Evolutionary conservation across 164 flowering plant genomes (phyloP), one percentile per base, ranked within the genome.

Genomic region (Piper betle): DNA sequence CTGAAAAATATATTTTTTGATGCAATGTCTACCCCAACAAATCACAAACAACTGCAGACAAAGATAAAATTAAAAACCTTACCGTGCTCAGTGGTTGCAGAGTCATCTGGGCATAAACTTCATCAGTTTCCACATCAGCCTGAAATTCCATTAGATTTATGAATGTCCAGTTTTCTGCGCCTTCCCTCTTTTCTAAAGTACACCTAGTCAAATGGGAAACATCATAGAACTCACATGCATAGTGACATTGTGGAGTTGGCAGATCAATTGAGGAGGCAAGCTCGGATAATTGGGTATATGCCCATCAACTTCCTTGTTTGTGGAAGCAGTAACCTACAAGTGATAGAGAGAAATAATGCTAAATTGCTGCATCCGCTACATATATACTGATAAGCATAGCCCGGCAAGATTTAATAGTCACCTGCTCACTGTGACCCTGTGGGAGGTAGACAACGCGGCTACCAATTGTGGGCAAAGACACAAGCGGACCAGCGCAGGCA

Each of bases 361-460:
- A 37, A 66, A 59, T 10, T 37, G 5, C 42, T 50, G 15, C 15
- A 2, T 2, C 15, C 7, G 15, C 15, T 48, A 42, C 25, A 53
- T 8, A 39, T 18, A 18, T 48, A 4, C 18, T 40, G 52, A 39
- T 2, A 58, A 25, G 10, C 15, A 41, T 3, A 5, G 0, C 41
- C 18, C 55, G 40, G 13, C 33, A 48, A 55, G 58, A 33, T 38
- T 41, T 56, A 10, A 10, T 12, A 15, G 50, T 33, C 63, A 81
- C 96, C 91, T 89, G 96, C 72, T 89, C 96, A 33, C 94, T 86
- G 37, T 89, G 96, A 56, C 96, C 96, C 80, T 88, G 96, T 61
- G 96, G 85, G 53, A 88, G 82, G 78, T 88, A 88, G 61, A 88
- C 92, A 60, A 88, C 96, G 0, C 86, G 84, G 66, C 79, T 85